These are phyloP conservation scores for Beauveria pseudobassiana DNA, from an alignment of 2,329 filamentous ascomycete species.

Conservation along the genomic window DNA sequence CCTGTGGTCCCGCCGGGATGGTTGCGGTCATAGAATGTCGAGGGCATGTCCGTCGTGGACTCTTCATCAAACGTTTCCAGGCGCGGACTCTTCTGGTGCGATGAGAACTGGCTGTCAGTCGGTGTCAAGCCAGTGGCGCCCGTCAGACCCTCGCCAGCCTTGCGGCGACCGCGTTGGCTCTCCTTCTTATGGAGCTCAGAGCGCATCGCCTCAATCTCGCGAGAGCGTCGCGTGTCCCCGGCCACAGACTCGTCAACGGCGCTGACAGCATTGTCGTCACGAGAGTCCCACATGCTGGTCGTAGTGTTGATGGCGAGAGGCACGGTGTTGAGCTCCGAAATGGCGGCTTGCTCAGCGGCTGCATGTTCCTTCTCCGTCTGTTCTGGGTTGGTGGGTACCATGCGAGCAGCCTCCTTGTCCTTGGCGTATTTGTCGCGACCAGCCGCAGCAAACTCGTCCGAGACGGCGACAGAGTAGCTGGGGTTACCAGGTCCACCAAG, in stretches of 20 bases:
- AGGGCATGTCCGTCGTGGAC: constrained; percentile 28
- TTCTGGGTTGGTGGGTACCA: constrained; percentile 45
- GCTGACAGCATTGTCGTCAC: constrained; percentile 20
- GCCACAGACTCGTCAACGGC: constrained; percentile 16
- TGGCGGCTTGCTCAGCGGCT: constrained; percentile 36
- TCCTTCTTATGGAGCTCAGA: constrained; percentile 31
- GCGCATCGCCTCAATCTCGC: constrained; percentile 32
- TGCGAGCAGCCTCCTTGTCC: constrained; percentile 55
- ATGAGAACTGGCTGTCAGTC: constrained; percentile 18
- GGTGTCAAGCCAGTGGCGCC: constrained; percentile 22
- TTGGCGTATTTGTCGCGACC: constrained; percentile 49
- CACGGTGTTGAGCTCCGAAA: constrained; percentile 36
- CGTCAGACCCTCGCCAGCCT: constrained; percentile 39
- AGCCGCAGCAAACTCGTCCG: constrained; percentile 57
- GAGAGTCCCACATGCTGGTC: constrained; percentile 18
- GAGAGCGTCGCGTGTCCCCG: constrained; percentile 26
- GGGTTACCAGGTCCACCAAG: constrained; percentile 67
- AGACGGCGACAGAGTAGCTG: constrained; percentile 69
- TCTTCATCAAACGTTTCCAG: constrained; percentile 36
- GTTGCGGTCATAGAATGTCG: constrained; percentile 7
- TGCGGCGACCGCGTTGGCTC: constrained; percentile 42
- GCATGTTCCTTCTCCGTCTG: constrained; percentile 21
- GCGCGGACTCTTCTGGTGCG: constrained; percentile 25
- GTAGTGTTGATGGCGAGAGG: constrained; percentile 19
- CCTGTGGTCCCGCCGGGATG: not conserved